These are phyloP conservation scores for Boehmeria nivea DNA, from an alignment of 306 rosid species.

Conservation along the genomic window DNA sequence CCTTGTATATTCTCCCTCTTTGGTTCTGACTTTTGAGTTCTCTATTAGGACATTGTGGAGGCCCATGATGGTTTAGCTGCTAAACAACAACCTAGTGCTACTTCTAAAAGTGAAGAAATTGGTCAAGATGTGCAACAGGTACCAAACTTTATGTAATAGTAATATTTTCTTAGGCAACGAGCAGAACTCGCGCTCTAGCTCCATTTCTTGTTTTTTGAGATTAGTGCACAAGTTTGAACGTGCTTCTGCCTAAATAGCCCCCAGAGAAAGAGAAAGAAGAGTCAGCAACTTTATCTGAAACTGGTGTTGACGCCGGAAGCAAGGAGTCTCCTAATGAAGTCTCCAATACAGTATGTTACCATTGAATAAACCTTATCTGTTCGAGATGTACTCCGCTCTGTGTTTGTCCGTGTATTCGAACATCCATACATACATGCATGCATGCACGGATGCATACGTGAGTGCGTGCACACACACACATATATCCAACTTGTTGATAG, in stretches of 20 bases:
- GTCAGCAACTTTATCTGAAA: slow-evolving; percentile 39
- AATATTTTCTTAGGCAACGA: slow-evolving; percentile 11
- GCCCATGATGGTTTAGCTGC: slow-evolving; percentile 24
- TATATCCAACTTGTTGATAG: no score
- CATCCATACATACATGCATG: no score
- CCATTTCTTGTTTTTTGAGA: slow-evolving; percentile 8
- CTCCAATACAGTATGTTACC: slow-evolving; percentile 26
- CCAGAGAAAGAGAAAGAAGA: slow-evolving; percentile 39
- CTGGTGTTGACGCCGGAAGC: slow-evolving; percentile 31
- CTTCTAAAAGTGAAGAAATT: slow-evolving; percentile 27
- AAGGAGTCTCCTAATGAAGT: slow-evolving; percentile 47
- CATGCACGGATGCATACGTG: no score
- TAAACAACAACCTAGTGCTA: slow-evolving; percentile 35
- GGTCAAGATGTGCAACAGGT: slow-evolving; percentile 50
- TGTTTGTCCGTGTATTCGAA: no score
- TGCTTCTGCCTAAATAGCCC: slow-evolving; percentile 32
- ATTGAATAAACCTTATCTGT: no score
- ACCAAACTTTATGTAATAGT: slow-evolving; percentile 10
- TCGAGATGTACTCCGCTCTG: no score
- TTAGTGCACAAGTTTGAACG: not conserved
- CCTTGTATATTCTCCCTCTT: no score
- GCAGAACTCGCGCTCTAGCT: slow-evolving; percentile 18
- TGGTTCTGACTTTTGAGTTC: slow-evolving; percentile 27
- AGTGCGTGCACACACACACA: no score
- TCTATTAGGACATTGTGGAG: slow-evolving; percentile 46